Evolutionary conservation across 306 rosid genomes (phyloP), one percentile per base, ranked within the genome.

Genomic region (Fagus sylvatica): DNA sequence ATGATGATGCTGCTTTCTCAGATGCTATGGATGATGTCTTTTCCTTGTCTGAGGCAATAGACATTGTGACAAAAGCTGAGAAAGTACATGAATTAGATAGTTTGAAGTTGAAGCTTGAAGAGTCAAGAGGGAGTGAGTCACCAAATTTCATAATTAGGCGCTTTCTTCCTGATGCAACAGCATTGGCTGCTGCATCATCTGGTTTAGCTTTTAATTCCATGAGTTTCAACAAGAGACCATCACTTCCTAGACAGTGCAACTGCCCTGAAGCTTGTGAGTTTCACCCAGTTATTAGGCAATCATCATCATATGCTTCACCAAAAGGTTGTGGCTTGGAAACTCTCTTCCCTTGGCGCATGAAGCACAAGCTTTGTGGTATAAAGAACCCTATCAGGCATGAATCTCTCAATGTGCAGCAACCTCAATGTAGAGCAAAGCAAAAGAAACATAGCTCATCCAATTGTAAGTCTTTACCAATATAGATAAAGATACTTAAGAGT

Each of bases 91-190:
- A 74, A 22, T 70, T 70, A 11, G 81, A 84, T 30, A 46, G 84
- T 2, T 74, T 90, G 49, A 87, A 76, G 80, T 13, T 80, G 51
- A 92, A 85, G 90, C 83, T 92, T 69, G 83, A 73, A 43, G 88
- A 90, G 34, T 87, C 81, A 3, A 74, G 78, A 39, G 94, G 89
- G 0, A 80, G 79, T 41, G 88, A 74, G 40, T 90, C 89, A 33
- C 90, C 97, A 2, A 87, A 89, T 72, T 94, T 86, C 77, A 85
- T 94, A 79, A 92, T 94, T 69, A 90, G 86, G 81, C 85, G 98
- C 12, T 94, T 94, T 82, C 89, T 94, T 60, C 98, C 95, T 0
- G 98, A 92, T 33, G 97, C 98, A 0, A 86, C 92, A 11, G 92
- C 96, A 19, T 77, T 94, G 79, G 98, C 93, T 10, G 98, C 93